Evolutionary conservation across 768 basidiomycete genomes (phyloP), one percentile per base, ranked within the genome.

Genomic region (Leccinum subgranulosum): DNA sequence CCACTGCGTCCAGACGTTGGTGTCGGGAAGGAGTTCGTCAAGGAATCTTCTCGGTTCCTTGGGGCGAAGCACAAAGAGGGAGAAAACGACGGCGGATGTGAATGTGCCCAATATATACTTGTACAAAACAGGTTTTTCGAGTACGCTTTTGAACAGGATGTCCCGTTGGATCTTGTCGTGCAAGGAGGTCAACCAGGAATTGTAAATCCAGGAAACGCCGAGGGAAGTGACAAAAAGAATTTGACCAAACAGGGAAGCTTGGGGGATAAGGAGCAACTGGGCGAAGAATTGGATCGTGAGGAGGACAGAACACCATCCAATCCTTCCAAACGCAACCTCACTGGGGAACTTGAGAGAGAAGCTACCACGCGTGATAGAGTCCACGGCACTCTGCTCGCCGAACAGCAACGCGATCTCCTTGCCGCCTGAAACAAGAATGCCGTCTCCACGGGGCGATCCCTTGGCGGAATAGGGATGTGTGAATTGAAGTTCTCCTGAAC

Each of bases 141-240:
- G 46, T 27, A 56, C n/a, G 3, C n/a, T 15, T 1, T 56, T 23
- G 9, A 59, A 9, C 10, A 59, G 7, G n/a, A 56, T 56, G 17
- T 23, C 43, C 34, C 31, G 58, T 15, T 63, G 64, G 15, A 63
- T 50, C 45, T 60, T 58, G 14, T 60, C 64, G 31, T 77, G 74
- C 69, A 76, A 62, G 8, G 63, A 60, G 5, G 69, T 62, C n/a
- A 71, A 48, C 23, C 48, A 66, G 8, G 55, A 56, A 33, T 66
- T 72, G 57, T 71, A 68, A 6, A 60, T 1, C 65, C 65, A 68
- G 5, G 71, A 69, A 4, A 67, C 60, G 3, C 39, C 67, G 7
- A 72, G 60, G 0, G 68, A 61, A 5, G 49, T 27, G 11, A 69
- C 36, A 53, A 72, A 71, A 60, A 71, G 55, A 47, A 69, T 50